Conservation (phyloP, 2,329 filamentous ascomycete species). For the Fusarium sacchari region DNA sequence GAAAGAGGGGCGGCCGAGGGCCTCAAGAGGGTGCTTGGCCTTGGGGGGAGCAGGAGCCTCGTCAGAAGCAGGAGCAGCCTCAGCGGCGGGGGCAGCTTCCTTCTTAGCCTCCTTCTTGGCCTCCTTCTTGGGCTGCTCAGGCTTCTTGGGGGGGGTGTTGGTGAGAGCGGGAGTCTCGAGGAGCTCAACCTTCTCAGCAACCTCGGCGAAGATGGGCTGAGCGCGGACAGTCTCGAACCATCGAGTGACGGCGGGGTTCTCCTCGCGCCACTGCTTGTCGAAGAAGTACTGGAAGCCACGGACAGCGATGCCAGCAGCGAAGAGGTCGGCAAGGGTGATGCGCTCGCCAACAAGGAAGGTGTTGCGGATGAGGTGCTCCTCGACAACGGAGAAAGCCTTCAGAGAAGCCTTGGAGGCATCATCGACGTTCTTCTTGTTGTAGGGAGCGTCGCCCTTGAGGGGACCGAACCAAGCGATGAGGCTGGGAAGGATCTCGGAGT, state of each 20-base stretch:
- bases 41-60: conserved; percentile 74
- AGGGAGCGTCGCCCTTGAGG: conserved; percentile 80
- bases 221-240: conserved; percentile 96
- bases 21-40: conserved; percentile 94
- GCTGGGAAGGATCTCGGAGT: conserved; percentile 80
- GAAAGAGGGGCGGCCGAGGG: conserved; percentile 81
- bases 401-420: conserved; percentile 75
- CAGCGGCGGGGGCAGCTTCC: conserved; percentile 48
- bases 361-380: conserved; percentile 89
- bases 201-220: conserved; percentile 88
- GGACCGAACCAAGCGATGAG: conserved; percentile 87
- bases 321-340: conserved; percentile 95
- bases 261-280: conserved; percentile 85
- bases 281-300: conserved; percentile 95
- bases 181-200: conserved; percentile 79
- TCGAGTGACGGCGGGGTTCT: conserved; percentile 86
- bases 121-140: conserved; percentile 74
- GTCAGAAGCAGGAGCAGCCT: conserved; percentile 51
- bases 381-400: conserved; percentile 77
- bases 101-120: conserved; percentile 69
- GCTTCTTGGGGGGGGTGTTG: conserved; percentile 80
- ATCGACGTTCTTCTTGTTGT: conserved; percentile 98
- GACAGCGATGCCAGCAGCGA: conserved; percentile 79
- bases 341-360: conserved; percentile 99
- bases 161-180: conserved; percentile 82